A percentile compares a stretch with the other conserved stretches of the same genome.
phyloP scores from a whole-genome alignment of 305 asterid genomes.

The Fraxinus xanthoxyloides region DNA sequence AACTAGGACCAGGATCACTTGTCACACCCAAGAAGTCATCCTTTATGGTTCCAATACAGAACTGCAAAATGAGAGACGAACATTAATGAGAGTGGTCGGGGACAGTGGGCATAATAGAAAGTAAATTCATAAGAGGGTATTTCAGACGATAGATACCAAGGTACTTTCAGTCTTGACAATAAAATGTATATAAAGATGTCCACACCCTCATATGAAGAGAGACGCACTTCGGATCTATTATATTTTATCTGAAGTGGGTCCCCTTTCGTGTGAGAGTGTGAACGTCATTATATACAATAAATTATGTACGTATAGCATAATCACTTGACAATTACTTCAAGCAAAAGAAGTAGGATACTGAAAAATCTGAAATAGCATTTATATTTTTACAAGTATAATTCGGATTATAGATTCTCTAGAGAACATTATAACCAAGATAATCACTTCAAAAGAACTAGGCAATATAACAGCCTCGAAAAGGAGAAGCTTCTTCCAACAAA shows the following conservation, averaged over 20 bases:
- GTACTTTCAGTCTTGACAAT: not conserved
- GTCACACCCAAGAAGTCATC: conserved; percentile 82
- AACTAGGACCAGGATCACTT: conserved; percentile 50
- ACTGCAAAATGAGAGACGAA: conserved; percentile 39
- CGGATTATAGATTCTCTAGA: not conserved
- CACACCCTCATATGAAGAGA: too few species aligned
- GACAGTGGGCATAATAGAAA: not conserved
- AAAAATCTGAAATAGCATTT: too few species aligned
- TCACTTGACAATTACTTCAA: not conserved
- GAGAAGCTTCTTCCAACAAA: not conserved
- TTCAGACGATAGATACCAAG: not conserved
- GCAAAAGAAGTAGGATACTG: not conserved
- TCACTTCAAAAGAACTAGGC: not conserved
- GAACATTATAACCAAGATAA: not conserved
- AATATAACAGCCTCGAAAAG: not conserved
- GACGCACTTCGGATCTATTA: too few species aligned
- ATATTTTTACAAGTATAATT: too few species aligned
- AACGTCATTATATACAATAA: too few species aligned
- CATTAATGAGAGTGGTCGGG: not conserved
- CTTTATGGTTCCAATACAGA: conserved; percentile 82
- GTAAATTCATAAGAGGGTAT: not conserved
- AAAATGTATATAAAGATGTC: too few species aligned
- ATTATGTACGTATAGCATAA: too few species aligned
- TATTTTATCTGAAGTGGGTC: too few species aligned
- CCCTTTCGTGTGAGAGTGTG: too few species aligned